These are phyloP conservation scores for Tetrahymena thermophila DNA, from an alignment of 73 alveolate genomes.

Conservation along the genomic window DNA sequence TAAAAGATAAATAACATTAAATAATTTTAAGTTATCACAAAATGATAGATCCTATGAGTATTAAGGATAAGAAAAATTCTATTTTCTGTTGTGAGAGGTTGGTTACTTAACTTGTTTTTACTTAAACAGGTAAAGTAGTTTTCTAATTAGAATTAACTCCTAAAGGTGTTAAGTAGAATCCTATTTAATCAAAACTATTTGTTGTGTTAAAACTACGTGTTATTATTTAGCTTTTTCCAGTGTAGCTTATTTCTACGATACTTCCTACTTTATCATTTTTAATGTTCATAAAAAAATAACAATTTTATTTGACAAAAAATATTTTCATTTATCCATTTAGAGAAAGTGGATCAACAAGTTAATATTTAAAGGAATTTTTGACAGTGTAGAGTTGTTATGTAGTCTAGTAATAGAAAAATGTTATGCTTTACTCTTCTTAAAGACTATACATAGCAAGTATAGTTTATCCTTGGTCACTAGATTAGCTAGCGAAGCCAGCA, in stretches of 20 bases:
- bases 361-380: not conserved
- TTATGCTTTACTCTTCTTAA: not conserved
- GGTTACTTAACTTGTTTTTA: not conserved
- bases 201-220: not conserved
- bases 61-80: not conserved
- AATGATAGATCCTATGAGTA: not conserved
- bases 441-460: not conserved
- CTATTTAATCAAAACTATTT: not conserved
- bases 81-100: not conserved
- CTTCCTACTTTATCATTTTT: not conserved
- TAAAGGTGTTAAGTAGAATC: not conserved
- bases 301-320: not conserved
- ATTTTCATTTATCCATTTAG: not conserved
- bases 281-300: not conserved
- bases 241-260: not conserved
- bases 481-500: not conserved
- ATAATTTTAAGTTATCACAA: not conserved
- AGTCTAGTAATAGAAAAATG: not conserved
- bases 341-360: not conserved
- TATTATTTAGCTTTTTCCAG: not conserved
- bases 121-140: not conserved
- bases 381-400: not conserved
- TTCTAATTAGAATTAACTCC: not conserved
- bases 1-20: not conserved
- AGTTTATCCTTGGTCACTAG: not conserved